Evolutionary conservation across 805 yeast genomes (phyloP).

Genomic region (Torulaspora indica): DNA sequence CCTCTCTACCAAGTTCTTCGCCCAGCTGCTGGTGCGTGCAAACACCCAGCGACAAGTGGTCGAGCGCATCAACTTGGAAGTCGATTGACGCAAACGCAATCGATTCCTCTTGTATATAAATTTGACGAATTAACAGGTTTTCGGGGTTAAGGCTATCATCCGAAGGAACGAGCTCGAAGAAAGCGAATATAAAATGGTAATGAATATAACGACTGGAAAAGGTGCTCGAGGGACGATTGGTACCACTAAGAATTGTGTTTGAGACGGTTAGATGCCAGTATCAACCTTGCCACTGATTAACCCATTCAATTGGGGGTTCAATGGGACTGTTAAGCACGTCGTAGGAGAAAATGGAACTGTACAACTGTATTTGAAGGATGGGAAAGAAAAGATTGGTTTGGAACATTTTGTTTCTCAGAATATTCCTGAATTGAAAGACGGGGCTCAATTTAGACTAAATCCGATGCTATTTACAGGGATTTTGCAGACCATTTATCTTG

Average conservation of each 20-base stretch:
- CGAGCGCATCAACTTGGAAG: conserved; percentile 29
- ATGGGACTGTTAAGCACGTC: conserved; percentile 34
- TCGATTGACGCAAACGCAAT: conserved; percentile 21
- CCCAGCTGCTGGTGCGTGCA: conserved; percentile 23
- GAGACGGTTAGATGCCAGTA: conserved; percentile 1
- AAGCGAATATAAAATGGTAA: neutral
- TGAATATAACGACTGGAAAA: neutral
- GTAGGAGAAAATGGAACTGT: conserved; percentile 25
- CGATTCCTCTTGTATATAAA: conserved; percentile 9
- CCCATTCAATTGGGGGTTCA: conserved; percentile 35
- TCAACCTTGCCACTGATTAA: conserved; percentile 22
- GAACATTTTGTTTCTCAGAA: conserved; percentile 26
- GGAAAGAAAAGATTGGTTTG: conserved; percentile 15
- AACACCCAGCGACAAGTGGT: conserved; percentile 22
- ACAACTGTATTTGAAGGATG: conserved; percentile 21
- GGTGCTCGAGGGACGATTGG: neutral
- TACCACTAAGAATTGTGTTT: neutral
- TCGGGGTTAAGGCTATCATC: conserved; percentile 5
- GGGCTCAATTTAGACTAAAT: conserved; percentile 50
- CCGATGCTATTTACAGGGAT: conserved; percentile 69
- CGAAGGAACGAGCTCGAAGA: conserved; percentile 1
- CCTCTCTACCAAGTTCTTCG: conserved; percentile 29
- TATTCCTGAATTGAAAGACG: conserved; percentile 46
- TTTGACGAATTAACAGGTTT: neutral
- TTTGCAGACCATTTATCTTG: conserved; percentile 70